Percentiles rank a stretch among this genome's conserved stretches.
Conservation (phyloP, 805 yeast species). For the Grigorovia yakushimaensis region DNA sequence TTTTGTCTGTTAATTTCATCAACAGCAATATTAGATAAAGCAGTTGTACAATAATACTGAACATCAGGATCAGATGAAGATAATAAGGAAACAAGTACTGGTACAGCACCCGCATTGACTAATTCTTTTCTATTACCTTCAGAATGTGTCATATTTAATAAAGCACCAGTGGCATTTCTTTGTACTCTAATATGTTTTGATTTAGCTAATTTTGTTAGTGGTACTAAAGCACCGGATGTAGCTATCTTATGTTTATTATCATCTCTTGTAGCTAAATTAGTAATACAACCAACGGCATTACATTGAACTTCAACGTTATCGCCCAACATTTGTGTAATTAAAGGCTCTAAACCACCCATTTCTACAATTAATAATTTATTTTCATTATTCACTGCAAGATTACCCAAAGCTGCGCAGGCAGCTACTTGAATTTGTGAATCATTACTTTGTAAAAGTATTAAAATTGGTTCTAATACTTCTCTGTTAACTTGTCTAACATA, state of each 20-base stretch:
- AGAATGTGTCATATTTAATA: conserved; percentile 96
- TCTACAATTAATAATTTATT: conserved; percentile 90
- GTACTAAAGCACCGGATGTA: conserved; percentile 88
- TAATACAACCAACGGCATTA: conserved; percentile 97
- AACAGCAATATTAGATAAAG: conserved; percentile 92
- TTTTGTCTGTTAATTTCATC: conserved; percentile 86
- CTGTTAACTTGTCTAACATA: conserved; percentile 84
- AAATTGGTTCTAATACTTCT: conserved; percentile 87
- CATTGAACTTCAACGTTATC: conserved; percentile 97
- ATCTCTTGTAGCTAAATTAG: conserved; percentile 95
- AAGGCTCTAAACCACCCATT: conserved; percentile 96
- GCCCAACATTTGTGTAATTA: conserved; percentile 95
- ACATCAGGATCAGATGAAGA: conserved; percentile 90
- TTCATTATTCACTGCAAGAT: conserved; percentile 91
- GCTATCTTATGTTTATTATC: conserved; percentile 95
- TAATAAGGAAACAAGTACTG: conserved; percentile 80
- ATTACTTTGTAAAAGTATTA: conserved; percentile 71
- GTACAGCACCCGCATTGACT: conserved; percentile 97
- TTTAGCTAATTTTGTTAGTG: conserved; percentile 88
- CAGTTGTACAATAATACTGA: conserved; percentile 97
- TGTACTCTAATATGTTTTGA: conserved; percentile 93
- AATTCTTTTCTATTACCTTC: conserved; percentile 92
- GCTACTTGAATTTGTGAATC: conserved; percentile 97
- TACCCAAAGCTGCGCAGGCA: conserved; percentile 98
- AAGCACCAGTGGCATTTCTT: conserved; percentile 97